phyloP scores from a whole-genome alignment of 768 basidiomycete species.

The Agaricus subrufescens region DNA sequence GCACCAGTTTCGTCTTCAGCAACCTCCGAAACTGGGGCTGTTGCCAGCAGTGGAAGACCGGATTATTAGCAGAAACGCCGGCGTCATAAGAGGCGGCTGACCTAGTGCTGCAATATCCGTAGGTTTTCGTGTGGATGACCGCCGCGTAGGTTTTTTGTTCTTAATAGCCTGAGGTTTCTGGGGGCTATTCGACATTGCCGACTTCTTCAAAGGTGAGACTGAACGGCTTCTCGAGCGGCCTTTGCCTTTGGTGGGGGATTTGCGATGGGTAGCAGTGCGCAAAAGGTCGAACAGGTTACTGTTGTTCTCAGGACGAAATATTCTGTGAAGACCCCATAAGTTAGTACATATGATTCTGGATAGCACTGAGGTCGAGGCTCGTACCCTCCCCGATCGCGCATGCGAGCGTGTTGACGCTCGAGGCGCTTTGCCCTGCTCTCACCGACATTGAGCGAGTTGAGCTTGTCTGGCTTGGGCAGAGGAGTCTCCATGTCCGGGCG shows the following conservation, averaged over 20 bases:
- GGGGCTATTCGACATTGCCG: not conserved
- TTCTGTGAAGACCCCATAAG: conserved; percentile 25
- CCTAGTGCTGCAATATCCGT: not conserved
- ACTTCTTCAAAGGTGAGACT: conserved; percentile 10
- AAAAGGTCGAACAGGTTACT: conserved; percentile 51
- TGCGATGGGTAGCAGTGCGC: conserved; percentile 6
- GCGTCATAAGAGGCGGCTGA: not conserved
- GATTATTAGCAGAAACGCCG: not conserved
- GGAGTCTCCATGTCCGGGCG: conserved; percentile 1
- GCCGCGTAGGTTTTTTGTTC: not conserved
- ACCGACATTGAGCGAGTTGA: conserved; percentile 31
- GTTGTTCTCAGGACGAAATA: conserved; percentile 45
- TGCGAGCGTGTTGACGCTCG: conserved; percentile 59
- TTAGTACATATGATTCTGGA: not conserved
- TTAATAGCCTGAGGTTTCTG: not conserved
- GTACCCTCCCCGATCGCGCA: conserved; percentile 66
- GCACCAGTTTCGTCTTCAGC: not conserved
- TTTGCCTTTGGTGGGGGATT: conserved; percentile 6
- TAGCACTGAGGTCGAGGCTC: conserved; percentile 15
- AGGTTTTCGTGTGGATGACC: not conserved
- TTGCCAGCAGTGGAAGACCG: not conserved
- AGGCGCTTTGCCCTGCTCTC: conserved; percentile 59
- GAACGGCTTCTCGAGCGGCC: conserved; percentile 14
- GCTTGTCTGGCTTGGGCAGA: not conserved
- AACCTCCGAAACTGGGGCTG: not conserved